Conservation (phyloP, 345 rosid species). For the Eucalyptus virginea region DNA sequence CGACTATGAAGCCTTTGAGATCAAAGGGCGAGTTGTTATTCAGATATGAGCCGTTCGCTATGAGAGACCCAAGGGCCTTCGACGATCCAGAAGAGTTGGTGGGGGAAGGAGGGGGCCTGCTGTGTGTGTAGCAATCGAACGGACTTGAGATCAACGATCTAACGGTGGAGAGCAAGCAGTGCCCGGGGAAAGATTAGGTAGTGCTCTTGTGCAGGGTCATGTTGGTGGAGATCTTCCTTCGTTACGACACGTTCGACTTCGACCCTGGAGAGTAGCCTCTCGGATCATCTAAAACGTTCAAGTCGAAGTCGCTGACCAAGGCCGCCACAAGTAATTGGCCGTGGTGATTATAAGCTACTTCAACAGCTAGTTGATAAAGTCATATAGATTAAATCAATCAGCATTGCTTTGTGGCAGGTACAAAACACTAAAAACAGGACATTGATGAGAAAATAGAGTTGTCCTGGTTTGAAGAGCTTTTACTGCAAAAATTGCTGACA, state of each 20-base stretch:
- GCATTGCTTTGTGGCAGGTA: not conserved
- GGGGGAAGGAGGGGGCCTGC: constrained; percentile 14
- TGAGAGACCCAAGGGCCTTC: constrained; percentile 20
- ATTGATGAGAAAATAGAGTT: not conserved
- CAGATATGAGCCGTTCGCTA: constrained; percentile 33
- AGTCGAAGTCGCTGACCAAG: constrained; percentile 25
- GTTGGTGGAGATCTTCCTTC: constrained; percentile 35
- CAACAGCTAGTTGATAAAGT: not conserved
- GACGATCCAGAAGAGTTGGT: constrained; percentile 20
- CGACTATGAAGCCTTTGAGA: constrained; percentile 22
- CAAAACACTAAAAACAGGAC: not conserved
- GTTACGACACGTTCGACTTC: constrained; percentile 30
- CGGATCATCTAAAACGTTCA: constrained; percentile 20
- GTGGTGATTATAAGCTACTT: not conserved
- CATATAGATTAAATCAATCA: not conserved
- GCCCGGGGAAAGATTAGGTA: constrained; percentile 35
- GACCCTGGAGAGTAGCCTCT: not conserved
- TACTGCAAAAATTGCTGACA: not conserved
- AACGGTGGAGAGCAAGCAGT: constrained; percentile 15
- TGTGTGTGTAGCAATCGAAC: constrained; percentile 40
- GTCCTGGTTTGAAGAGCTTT: not conserved
- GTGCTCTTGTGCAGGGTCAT: constrained; percentile 18
- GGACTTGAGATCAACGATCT: constrained; percentile 21
- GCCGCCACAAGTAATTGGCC: not conserved
- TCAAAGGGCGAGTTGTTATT: constrained; percentile 40